Conservation (phyloP, 176 grass and related monocot genomes). For the Ampelocalamus luodianensis region DNA sequence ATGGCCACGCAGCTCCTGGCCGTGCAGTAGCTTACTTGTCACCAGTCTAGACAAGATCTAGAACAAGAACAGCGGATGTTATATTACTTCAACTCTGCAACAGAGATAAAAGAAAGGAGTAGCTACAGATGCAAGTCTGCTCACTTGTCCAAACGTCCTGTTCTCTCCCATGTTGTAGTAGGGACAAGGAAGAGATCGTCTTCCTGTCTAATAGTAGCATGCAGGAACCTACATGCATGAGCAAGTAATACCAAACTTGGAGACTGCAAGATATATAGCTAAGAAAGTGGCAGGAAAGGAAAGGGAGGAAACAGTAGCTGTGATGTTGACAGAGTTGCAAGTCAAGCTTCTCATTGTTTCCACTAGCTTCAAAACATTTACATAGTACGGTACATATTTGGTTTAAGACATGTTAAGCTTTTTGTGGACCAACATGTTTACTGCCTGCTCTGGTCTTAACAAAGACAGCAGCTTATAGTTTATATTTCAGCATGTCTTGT, state of each 20-base stretch:
- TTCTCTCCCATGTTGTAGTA: conserved; percentile 55
- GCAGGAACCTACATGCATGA: conserved; percentile 46
- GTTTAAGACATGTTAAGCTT: conserved; percentile 43
- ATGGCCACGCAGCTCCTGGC: conserved; percentile 45
- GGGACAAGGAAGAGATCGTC: conserved; percentile 38
- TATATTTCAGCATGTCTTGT: conserved; percentile 31
- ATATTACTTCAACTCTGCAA: conserved; percentile 37
- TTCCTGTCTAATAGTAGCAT: conserved; percentile 41
- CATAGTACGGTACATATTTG: conserved; percentile 12
- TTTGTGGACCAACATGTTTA: conserved; percentile 45
- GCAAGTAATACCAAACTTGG: conserved; percentile 48
- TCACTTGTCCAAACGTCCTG: conserved; percentile 61
- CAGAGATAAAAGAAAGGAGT: conserved; percentile 25
- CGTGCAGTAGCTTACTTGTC: conserved; percentile 62
- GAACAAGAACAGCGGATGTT: conserved; percentile 46
- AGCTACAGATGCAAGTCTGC: conserved; percentile 33
- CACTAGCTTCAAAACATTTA: conserved; percentile 35
- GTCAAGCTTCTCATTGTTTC: conserved; percentile 39
- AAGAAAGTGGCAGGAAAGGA: conserved; percentile 46
- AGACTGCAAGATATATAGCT: conserved; percentile 59
- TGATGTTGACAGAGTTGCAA: conserved; percentile 62
- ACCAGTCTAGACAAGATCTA: conserved; percentile 73
- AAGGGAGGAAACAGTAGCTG: conserved; percentile 42
- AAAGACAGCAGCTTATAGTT: conserved; percentile 28
- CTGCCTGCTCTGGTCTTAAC: conserved; percentile 43